Conservation (phyloP, 2,329 filamentous ascomycete genomes). For the Juglanconis sp. region DNA sequence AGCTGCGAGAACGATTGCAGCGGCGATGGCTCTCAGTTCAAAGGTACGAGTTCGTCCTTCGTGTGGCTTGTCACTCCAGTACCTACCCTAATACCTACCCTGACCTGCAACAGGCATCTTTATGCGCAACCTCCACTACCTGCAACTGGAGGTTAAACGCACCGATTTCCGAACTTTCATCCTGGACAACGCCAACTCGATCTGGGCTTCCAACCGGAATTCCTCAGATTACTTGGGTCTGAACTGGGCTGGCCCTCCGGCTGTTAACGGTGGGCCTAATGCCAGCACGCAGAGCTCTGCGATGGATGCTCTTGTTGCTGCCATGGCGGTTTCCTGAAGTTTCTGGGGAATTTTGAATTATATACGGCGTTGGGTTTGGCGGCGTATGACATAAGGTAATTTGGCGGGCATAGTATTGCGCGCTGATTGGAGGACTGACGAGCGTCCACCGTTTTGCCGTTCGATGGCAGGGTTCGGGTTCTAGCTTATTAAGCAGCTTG, state of each 20-base stretch:
- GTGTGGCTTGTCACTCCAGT: neutral
- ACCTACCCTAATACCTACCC: neutral
- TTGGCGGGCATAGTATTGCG: no score
- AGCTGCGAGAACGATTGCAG: slow-evolving; percentile 46
- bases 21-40: slow-evolving; percentile 60
- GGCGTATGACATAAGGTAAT: no score
- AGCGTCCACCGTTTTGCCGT: no score
- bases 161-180: slow-evolving; percentile 53
- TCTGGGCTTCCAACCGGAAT: slow-evolving; percentile 60
- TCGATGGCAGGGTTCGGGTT: neutral
- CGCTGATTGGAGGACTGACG: neutral
- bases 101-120: slow-evolving; percentile 47
- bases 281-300: slow-evolving; percentile 63
- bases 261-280: slow-evolving; percentile 39
- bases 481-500: neutral
- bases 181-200: slow-evolving; percentile 58
- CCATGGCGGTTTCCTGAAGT: slow-evolving; percentile 36
- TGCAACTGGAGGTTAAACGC: slow-evolving; percentile 50
- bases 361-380: no score
- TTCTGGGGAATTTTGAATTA: neutral
- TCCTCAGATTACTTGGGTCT: slow-evolving; percentile 51
- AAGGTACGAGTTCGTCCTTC: slow-evolving; percentile 35
- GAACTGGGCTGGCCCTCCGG: slow-evolving; percentile 59
- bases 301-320: slow-evolving; percentile 65
- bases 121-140: slow-evolving; percentile 56